Percentiles rank a stretch among this genome's conserved stretches.
These are phyloP conservation scores for Elsinoe batatas DNA, from an alignment of 2,329 filamentous ascomycete species.

Conservation along the genomic window DNA sequence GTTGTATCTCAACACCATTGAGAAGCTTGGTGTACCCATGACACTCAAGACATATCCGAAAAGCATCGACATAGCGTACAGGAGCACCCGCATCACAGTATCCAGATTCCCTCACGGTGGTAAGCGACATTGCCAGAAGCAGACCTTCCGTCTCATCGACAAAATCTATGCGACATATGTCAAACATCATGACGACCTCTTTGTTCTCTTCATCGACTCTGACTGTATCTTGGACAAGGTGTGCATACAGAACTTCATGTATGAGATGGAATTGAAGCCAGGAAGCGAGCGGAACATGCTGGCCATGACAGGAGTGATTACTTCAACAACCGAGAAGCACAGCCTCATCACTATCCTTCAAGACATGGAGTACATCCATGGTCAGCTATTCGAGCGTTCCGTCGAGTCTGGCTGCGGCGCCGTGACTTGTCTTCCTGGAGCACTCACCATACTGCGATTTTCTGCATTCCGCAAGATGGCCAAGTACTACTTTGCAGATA, in stretches of 20 bases:
- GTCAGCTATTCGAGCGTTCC: conserved; percentile 88
- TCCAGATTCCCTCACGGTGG: conserved; percentile 89
- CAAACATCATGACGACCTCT: conserved; percentile 79
- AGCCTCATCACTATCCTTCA: conserved; percentile 85
- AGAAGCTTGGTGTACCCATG: conserved; percentile 71
- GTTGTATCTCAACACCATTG: conserved; percentile 75
- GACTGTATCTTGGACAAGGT: conserved; percentile 88
- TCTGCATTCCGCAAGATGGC: conserved; percentile 95
- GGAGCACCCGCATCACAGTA: conserved; percentile 72
- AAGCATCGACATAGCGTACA: conserved; percentile 84
- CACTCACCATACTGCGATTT: conserved; percentile 90
- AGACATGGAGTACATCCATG: conserved; percentile 97
- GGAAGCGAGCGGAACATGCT: conserved; percentile 88
- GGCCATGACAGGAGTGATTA: conserved; percentile 96
- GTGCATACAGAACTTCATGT: conserved; percentile 95
- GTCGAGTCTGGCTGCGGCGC: conserved; percentile 91
- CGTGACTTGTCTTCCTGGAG: conserved; percentile 88
- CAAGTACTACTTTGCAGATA: conserved; percentile 96
- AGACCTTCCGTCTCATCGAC: conserved; percentile 86
- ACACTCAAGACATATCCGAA: conserved; percentile 69
- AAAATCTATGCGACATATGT: conserved; percentile 83
- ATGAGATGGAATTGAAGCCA: conserved; percentile 95
- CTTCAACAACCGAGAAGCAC: conserved; percentile 80
- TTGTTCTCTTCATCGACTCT: conserved; percentile 94
- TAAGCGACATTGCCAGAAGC: conserved; percentile 88